These are phyloP conservation scores for Lineolata rhizophorae DNA, from an alignment of 495 filamentous ascomycete genomes.

Conservation along the genomic window DNA sequence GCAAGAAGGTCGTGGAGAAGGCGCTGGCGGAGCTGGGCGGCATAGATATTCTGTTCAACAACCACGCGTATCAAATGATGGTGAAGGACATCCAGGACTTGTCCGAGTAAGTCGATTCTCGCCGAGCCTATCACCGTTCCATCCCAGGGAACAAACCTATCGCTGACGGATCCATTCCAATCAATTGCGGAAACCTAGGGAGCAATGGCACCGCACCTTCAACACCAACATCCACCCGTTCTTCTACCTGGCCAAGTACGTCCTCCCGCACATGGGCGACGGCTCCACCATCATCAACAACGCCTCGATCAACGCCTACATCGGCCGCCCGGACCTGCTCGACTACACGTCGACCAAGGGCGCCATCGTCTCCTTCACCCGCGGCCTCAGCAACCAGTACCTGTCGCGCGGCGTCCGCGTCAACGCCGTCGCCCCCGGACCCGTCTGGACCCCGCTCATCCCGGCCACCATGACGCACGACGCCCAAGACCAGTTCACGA, in stretches of 20 bases:
- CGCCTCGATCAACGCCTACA: slow-evolving; percentile 61
- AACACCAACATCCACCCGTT: slow-evolving; percentile 20
- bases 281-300: slow-evolving; percentile 71
- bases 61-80: slow-evolving; percentile 60
- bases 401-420: slow-evolving; percentile 53
- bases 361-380: slow-evolving; percentile 63
- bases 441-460: slow-evolving; percentile 71
- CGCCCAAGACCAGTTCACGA: slow-evolving; percentile 50
- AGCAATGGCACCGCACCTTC: slow-evolving; percentile 45
- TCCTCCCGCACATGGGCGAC: slow-evolving; percentile 49
- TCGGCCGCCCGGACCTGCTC: slow-evolving; percentile 59
- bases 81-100: slow-evolving; percentile 48
- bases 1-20: slow-evolving; percentile 43
- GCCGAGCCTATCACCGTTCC: no score
- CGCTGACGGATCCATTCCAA: no score
- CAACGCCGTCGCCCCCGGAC: slow-evolving; percentile 63
- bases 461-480: slow-evolving; percentile 52
- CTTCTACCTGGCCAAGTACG: slow-evolving; percentile 47
- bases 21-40: slow-evolving; percentile 40
- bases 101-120: slow-evolving; percentile 37
- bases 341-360: slow-evolving; percentile 78
- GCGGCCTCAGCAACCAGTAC: slow-evolving; percentile 56
- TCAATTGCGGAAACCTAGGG: no score
- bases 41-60: slow-evolving; percentile 65
- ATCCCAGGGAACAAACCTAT: background rate